phyloP scores from a whole-genome alignment of 225 moss, liverwort and hornwort genomes.

The Antitrichia curtipendula region DNA sequence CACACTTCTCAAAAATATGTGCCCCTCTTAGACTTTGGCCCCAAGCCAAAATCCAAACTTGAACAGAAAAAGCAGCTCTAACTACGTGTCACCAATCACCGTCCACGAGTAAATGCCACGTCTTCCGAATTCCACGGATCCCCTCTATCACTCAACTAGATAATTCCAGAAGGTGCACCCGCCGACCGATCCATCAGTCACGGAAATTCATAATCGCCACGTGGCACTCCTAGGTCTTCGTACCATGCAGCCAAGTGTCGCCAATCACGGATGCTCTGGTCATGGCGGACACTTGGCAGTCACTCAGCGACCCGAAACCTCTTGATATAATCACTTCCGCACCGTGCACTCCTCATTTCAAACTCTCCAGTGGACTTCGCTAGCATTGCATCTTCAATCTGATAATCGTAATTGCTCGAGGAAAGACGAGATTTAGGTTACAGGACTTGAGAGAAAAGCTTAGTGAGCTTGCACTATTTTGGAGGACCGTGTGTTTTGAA shows the following conservation, averaged over 20 bases:
- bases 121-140: background rate
- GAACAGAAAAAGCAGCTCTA: too few species aligned
- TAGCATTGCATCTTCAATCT: too few species aligned
- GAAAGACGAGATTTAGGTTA: background rate
- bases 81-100: background rate
- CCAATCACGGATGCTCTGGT: background rate
- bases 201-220: background rate
- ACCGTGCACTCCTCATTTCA: fast-evolving
- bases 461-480: too few species aligned
- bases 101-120: background rate
- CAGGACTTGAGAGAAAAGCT: too few species aligned
- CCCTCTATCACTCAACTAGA: background rate
- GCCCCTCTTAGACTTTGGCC: too few species aligned
- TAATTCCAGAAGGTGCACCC: background rate
- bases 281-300: constrained; percentile 4
- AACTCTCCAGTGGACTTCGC: too few species aligned
- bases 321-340: background rate
- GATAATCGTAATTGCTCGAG: background rate
- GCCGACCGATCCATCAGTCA: background rate
- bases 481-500: background rate
- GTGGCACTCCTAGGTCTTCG: background rate
- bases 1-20: too few species aligned
- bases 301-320: background rate
- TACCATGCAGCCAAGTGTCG: background rate
- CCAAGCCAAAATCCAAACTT: too few species aligned